phyloP scores from a whole-genome alignment of 352 stramenopile species.

The Phytophthora crassamura region DNA sequence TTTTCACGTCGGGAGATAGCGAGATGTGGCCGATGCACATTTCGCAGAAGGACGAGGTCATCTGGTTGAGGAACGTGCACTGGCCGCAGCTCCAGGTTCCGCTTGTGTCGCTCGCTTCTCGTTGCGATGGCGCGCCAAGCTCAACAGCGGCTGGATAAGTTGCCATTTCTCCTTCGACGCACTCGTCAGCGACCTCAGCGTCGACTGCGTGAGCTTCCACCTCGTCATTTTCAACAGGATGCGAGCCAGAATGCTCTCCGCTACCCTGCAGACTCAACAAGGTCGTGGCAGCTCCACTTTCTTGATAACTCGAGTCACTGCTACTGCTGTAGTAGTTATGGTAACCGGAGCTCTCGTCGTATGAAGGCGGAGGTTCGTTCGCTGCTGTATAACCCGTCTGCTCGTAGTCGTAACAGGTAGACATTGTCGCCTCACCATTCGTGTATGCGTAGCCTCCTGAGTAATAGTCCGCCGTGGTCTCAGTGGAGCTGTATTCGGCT shows the following conservation, averaged over 20 bases:
- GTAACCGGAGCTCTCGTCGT: conserved; percentile 15
- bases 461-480: conserved; percentile 22
- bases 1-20: conserved; percentile 38
- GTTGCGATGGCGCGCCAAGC: conserved; percentile 4
- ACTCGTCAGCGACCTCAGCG: conserved; percentile 37
- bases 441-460: conserved; percentile 24
- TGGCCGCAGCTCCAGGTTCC: conserved; percentile 59
- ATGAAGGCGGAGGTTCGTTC: conserved; percentile 9
- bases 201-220: conserved; percentile 56
- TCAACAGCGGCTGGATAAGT: conserved; percentile 10
- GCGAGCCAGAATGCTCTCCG: neutral
- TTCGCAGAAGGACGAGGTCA: conserved; percentile 66
- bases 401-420: conserved; percentile 8
- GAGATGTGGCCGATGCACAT: conserved; percentile 69
- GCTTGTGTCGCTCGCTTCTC: conserved; percentile 2
- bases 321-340: conserved; percentile 18
- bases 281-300: conserved; percentile 21
- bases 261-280: conserved; percentile 29
- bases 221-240: conserved; percentile 4
- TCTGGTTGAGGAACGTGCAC: conserved; percentile 66
- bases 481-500: conserved; percentile 3
- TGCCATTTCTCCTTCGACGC: conserved; percentile 11
- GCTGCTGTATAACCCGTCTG: conserved; percentile 5
- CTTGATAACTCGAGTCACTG: neutral
- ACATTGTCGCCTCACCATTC: neutral